Percentiles rank a stretch among this genome's conserved stretches.
Evolutionary conservation across 2,329 filamentous ascomycete species (phyloP).

Genomic region (Hypoxylon sp.): DNA sequence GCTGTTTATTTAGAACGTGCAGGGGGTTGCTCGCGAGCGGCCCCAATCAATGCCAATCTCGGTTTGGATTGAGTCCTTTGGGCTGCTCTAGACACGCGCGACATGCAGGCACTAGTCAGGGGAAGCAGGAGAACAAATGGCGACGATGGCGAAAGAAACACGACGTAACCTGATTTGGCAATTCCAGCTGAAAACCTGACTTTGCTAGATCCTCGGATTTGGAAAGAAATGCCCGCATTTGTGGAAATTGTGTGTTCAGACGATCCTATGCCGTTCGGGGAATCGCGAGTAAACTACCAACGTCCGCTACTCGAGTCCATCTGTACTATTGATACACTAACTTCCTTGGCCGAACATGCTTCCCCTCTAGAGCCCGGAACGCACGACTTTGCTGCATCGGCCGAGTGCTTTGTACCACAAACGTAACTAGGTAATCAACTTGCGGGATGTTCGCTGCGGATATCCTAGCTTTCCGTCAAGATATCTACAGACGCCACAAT

Average conservation of each 20-base stretch:
- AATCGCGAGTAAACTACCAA: conserved; percentile 12
- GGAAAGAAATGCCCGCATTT: conserved; percentile 25
- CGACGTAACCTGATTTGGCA: conserved; percentile 37
- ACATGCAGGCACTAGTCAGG: conserved; percentile 39
- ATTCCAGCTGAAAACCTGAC: conserved; percentile 30
- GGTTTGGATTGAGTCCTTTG: conserved; percentile 25
- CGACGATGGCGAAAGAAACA: conserved; percentile 23
- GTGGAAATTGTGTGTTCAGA: conserved; percentile 29
- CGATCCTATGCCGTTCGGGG: conserved; percentile 28
- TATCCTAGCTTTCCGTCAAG: conserved; percentile 1
- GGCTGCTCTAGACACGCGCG: conserved; percentile 25
- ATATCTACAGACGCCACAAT: not conserved
- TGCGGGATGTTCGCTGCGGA: conserved; percentile 5
- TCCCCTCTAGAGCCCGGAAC: conserved; percentile 26
- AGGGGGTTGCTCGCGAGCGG: conserved; percentile 26
- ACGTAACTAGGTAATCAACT: conserved; percentile 1
- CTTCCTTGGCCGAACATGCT: conserved; percentile 22
- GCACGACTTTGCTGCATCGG: conserved; percentile 16
- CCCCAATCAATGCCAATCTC: conserved; percentile 31
- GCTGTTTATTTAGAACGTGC: conserved; percentile 34
- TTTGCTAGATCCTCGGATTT: conserved; percentile 38
- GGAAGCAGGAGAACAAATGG: conserved; percentile 1
- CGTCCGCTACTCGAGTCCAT: conserved; percentile 21
- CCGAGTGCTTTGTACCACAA: conserved; percentile 12
- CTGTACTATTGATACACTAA: conserved; percentile 39